Evolutionary conservation across 106 monocot species (phyloP).

Genomic region (Dendrobium huoshanense): DNA sequence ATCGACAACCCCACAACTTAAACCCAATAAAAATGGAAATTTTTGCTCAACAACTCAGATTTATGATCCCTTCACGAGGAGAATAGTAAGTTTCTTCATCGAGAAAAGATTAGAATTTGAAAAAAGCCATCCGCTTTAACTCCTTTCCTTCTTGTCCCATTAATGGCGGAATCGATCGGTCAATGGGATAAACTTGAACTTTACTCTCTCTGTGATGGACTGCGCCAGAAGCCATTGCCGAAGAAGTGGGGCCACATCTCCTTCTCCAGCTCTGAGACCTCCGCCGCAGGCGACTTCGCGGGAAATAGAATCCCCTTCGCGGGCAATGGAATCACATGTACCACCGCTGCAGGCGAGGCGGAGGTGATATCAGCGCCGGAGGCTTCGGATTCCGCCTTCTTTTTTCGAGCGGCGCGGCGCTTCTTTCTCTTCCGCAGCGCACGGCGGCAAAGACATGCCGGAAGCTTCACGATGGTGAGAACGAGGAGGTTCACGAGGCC

Average conservation of each 20-base stretch:
- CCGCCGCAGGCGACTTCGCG: conserved; percentile 6
- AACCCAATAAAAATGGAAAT: too few relatives aligned
- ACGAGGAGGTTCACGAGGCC: background rate
- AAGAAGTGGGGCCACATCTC: conserved; percentile 33
- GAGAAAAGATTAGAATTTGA: background rate
- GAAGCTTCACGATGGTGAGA: conserved; percentile 3
- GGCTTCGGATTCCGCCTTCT: background rate
- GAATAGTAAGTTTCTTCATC: background rate
- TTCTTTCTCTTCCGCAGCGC: background rate
- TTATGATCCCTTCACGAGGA: too few relatives aligned
- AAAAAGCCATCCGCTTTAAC: background rate
- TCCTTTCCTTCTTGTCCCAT: background rate
- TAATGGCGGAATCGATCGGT: background rate
- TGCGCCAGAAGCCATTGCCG: conserved; percentile 38
- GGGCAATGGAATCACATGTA: background rate
- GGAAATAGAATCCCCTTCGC: background rate
- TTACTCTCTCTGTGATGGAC: conserved; percentile 25
- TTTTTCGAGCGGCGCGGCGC: background rate
- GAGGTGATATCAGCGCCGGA: background rate
- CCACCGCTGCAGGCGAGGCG: background rate
- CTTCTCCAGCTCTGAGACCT: conserved; percentile 21
- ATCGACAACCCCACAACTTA: background rate
- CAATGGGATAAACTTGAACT: background rate
- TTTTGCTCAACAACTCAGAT: too few relatives aligned
- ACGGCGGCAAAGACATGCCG: background rate